Base-by-base conservation (phyloP, 2,329 filamentous ascomycete genomes). In the Incumbomyces lentus region DNA sequence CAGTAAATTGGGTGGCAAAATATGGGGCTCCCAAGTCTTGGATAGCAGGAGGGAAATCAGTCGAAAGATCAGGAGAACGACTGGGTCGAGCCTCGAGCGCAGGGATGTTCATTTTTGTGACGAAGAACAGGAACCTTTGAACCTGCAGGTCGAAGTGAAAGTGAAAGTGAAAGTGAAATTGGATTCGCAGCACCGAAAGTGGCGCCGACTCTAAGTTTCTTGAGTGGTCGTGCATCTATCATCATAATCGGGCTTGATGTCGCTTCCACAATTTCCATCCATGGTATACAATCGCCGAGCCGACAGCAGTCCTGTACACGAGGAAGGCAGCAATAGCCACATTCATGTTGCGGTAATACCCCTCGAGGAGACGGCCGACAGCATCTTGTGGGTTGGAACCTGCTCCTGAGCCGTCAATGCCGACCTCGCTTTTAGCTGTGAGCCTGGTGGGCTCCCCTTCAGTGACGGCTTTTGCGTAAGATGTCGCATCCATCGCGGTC, bases 261-360 rank as follows among this genome's bases (percentile, higher is more conserved):
- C 30, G 40, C 31, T 50, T 50, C 52, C 52, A 55, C 19, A 52
- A 26, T 19, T 40, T 53, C 16, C 47, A 51, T 16, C 46, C 29
- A 46, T 52, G 53, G 33, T 49, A 50, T 32, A 29, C 51, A 16
- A 52, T 7, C 17, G 50, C 51, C 3, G 46, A 44, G 2, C 50
- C 62, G 38, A 64, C 39, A 7, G 55, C 54, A 30, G 61, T 49
- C 43, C 67, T 58, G 61, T 64, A 69, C 7, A 60, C 62, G 16
- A 68, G 49, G 46, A 66, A 66, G 11, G 69, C 56, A 38, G 57
- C 64, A 30, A 68, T 62, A 8, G 68, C 68, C 26, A 62, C 45
- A 14, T 65, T 60, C 18, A 69, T 48, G 17, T 58, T 59, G 18
- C 63, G 59, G 51, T 69, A 70, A 42, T 70, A 70, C n/a, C 67